Conservation (phyloP, 2,329 filamentous ascomycete genomes). For the Fusarium circinatum region DNA sequence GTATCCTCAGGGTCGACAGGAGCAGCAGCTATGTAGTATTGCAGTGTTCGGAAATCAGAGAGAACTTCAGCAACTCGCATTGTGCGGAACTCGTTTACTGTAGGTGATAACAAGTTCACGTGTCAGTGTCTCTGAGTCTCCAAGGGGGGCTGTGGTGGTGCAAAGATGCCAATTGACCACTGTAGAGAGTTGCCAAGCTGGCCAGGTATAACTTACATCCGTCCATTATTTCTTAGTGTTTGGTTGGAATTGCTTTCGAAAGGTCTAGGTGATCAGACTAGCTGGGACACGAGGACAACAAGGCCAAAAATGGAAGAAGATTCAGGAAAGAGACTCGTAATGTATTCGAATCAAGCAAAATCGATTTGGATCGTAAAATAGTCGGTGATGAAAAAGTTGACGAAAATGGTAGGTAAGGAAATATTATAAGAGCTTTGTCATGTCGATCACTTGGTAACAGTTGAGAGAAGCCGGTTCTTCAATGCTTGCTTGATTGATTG, state of each 20-base stretch:
- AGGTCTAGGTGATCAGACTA: slow-evolving; percentile 7
- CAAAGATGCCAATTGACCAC: slow-evolving; percentile 10
- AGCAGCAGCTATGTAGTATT: slow-evolving; percentile 69
- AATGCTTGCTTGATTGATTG: slow-evolving; percentile 36
- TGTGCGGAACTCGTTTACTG: slow-evolving; percentile 70
- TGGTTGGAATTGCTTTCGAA: slow-evolving; percentile 6
- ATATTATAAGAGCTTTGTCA: slow-evolving; percentile 35
- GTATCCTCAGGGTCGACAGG: slow-evolving; percentile 64
- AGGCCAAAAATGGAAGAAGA: neutral
- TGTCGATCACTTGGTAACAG: slow-evolving; percentile 36
- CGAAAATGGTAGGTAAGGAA: slow-evolving; percentile 20
- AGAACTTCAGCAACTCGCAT: slow-evolving; percentile 70
- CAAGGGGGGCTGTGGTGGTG: neutral
- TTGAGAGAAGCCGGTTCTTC: slow-evolving; percentile 44
- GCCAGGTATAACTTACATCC: slow-evolving; percentile 39
- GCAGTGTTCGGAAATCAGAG: slow-evolving; percentile 69
- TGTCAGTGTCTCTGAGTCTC: slow-evolving; percentile 33
- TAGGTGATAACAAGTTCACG: slow-evolving; percentile 5
- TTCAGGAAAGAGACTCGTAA: neutral
- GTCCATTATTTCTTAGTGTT: slow-evolving; percentile 35
- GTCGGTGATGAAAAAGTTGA: slow-evolving; percentile 7
- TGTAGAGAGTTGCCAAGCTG: slow-evolving; percentile 7
- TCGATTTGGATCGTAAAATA: slow-evolving; percentile 4
- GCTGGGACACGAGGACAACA: neutral
- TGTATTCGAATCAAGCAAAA: slow-evolving; percentile 10